Percentiles rank a stretch among this genome's conserved stretches.
Conservation (phyloP, 176 grass and related monocot genomes). For the Calamus simplicifolius region DNA sequence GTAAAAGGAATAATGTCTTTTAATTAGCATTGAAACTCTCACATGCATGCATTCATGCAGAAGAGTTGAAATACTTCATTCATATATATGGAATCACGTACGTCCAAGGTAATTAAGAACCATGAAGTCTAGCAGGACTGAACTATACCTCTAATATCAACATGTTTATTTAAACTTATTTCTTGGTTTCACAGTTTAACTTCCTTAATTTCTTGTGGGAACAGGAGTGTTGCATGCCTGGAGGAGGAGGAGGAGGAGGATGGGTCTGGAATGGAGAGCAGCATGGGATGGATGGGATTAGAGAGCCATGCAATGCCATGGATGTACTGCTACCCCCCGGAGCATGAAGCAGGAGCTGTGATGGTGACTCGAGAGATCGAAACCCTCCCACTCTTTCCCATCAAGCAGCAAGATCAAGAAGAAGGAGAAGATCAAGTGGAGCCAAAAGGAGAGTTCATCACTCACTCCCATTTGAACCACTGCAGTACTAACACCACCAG, state of each 20-base stretch:
- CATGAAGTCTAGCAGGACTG: too few relatives aligned
- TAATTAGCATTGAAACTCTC: too few relatives aligned
- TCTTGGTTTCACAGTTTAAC: not conserved
- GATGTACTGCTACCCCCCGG: not conserved
- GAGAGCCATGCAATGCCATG: not conserved
- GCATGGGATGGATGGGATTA: not conserved
- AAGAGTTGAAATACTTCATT: too few relatives aligned
- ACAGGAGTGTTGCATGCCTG: slow-evolving; percentile 42
- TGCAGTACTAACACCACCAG: not conserved
- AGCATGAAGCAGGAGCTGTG: not conserved
- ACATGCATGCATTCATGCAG: too few relatives aligned
- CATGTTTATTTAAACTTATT: too few relatives aligned
- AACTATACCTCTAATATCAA: too few relatives aligned
- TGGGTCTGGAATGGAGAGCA: not conserved
- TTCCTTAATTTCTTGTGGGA: not conserved
- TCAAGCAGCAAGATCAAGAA: slow-evolving; percentile 1
- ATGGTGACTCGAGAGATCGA: slow-evolving; percentile 24
- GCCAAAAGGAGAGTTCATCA: too few relatives aligned
- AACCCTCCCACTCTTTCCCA: slow-evolving; percentile 63
- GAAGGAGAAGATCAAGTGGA: not conserved
- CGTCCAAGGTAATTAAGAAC: too few relatives aligned
- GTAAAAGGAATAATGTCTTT: too few relatives aligned
- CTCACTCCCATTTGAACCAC: too few relatives aligned
- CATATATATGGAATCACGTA: too few relatives aligned
- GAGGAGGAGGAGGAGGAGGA: slow-evolving; percentile 5